Base-by-base conservation (phyloP, 192 early-diverging fungal genomes). In the Chytriomyces sp. region DNA sequence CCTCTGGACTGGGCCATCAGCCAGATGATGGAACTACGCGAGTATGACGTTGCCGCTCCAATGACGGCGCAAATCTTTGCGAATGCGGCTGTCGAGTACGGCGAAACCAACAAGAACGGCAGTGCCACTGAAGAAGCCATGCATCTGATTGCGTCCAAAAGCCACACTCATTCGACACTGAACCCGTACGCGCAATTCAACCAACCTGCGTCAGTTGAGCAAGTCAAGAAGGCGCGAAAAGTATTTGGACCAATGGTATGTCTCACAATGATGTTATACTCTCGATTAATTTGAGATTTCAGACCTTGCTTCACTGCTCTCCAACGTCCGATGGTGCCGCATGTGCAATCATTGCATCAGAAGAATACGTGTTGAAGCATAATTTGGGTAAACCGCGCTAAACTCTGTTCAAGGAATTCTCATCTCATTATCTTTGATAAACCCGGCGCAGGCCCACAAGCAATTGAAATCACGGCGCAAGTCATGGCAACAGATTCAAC, bases 181-280 rank as follows among this genome's bases (percentile, higher is more conserved):
- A 93, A 92, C 80, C 91, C 90, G 45, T 93, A 91, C 80, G 85
- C 91, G 18, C 91, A 93, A 82, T 92, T 91, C 86, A 86, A 84
- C 47, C 83, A 87, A 64, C 78, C 77, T n/a, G 76, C 64, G 24
- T 45, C 47, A 7, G 35, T 77, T 6, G 63, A 84, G 43, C 86
- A 92, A 76, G 79, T 92, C 7, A 83, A 89, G 66, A 73, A 85
- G 18, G 89, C 91, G 3, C 82, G 82, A 68, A 87, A 84, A 35
- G 82, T 93, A 9, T 91, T 87, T 80, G 92, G 90, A n/a, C 91
- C 91, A 8, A 64, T 93, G 67, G 92, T 91, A 47, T 35, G 35
- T 35, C 35, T 35, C 35, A 35, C 28, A 35, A 35, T 35, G 35
- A 3, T 35, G 35, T 35, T 35, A 35, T 3, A 35, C 35, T 35